Conservation (phyloP, 305 asterid species). For the Solanum hybrid region DNA sequence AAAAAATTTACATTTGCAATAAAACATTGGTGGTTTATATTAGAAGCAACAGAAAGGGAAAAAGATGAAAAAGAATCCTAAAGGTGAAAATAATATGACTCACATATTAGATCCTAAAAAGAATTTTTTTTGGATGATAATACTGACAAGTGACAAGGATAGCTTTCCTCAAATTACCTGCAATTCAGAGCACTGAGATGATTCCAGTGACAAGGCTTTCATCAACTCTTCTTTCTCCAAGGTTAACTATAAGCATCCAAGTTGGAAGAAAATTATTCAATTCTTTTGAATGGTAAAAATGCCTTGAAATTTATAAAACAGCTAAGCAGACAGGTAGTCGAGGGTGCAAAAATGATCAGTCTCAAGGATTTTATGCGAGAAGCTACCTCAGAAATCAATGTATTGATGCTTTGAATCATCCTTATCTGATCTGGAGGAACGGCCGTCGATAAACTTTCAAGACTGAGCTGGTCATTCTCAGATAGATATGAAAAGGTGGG, state of each 20-base stretch:
- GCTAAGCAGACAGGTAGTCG: not conserved
- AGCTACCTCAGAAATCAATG: constrained; percentile 71
- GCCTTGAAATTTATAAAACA: not conserved
- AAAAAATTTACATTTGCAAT: not conserved
- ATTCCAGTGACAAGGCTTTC: constrained; percentile 73
- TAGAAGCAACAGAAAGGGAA: not conserved
- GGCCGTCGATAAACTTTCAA: constrained; percentile 40
- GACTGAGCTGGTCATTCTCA: constrained; percentile 40
- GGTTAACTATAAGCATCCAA: constrained; percentile 50
- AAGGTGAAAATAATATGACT: not conserved
- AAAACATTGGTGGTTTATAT: not conserved
- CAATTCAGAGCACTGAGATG: constrained; percentile 66
- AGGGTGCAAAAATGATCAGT: not conserved
- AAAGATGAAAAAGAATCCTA: not conserved
- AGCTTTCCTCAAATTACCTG: constrained; percentile 41
- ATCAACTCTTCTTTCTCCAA: constrained; percentile 83
- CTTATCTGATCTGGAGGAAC: constrained; percentile 85
- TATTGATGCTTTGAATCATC: constrained; percentile 68
- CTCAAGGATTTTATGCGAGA: not conserved
- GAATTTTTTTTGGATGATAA: not conserved
- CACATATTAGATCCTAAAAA: not conserved
- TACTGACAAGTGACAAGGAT: not conserved
- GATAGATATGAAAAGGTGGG: constrained; percentile 33
- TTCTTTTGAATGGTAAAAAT: not conserved
- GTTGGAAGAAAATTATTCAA: not conserved